Percentiles rank a stretch among this genome's conserved stretches.
These are phyloP conservation scores for Ogataea nonfermentans DNA, from an alignment of 805 yeast genomes.

Conservation along the genomic window DNA sequence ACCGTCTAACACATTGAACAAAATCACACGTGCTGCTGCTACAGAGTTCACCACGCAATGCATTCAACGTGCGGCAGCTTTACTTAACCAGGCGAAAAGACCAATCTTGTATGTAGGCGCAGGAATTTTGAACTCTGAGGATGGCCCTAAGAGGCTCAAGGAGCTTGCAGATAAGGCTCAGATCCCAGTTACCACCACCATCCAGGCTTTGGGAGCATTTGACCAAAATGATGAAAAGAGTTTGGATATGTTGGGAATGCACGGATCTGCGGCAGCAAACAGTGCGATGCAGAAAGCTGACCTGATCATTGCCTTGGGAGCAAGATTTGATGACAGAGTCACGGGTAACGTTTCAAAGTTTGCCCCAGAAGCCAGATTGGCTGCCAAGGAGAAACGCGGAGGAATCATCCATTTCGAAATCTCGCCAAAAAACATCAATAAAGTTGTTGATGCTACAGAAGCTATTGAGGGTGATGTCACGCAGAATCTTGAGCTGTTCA, in stretches of 20 bases:
- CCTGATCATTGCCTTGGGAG: slow-evolving; percentile 90
- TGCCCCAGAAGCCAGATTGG: slow-evolving; percentile 90
- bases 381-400: slow-evolving; percentile 85
- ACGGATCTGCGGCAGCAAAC: slow-evolving; percentile 94
- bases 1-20: slow-evolving; percentile 69
- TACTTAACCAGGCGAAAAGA: slow-evolving; percentile 78
- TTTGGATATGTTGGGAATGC: slow-evolving; percentile 97
- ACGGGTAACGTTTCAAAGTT: slow-evolving; percentile 82
- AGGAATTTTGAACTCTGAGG: slow-evolving; percentile 76
- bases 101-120: slow-evolving; percentile 92
- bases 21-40: slow-evolving; percentile 66
- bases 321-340: slow-evolving; percentile 98
- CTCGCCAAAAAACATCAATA: slow-evolving; percentile 94
- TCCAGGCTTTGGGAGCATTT: slow-evolving; percentile 92
- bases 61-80: slow-evolving; percentile 70
- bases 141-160: slow-evolving; percentile 75
- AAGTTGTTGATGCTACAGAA: slow-evolving; percentile 94
- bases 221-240: slow-evolving; percentile 91
- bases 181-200: slow-evolving; percentile 94
- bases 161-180: slow-evolving; percentile 86
- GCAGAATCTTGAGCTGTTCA: slow-evolving; percentile 64
- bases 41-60: slow-evolving; percentile 74
- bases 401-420: slow-evolving; percentile 97
- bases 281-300: slow-evolving; percentile 92
- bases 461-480: slow-evolving; percentile 97